These are phyloP conservation scores for Wilhelminamyces savonicus DNA, from an alignment of 805 yeast genomes.

Conservation along the genomic window DNA sequence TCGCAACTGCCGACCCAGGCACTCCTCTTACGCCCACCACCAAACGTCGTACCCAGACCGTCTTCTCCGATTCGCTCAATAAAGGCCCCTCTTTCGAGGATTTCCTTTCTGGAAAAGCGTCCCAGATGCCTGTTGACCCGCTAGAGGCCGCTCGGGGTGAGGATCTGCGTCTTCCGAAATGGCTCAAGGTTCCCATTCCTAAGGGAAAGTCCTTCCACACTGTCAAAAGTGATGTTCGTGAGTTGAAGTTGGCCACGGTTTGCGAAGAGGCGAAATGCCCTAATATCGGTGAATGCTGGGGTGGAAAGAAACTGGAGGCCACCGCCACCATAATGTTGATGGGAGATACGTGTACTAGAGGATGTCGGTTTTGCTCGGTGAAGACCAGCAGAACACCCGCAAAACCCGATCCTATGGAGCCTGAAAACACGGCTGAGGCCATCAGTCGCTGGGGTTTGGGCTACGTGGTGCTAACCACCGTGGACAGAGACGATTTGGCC, in stretches of 20 bases:
- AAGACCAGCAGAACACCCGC: conserved; percentile 86
- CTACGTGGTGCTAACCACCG: conserved; percentile 94
- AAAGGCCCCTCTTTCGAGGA: conserved; percentile 93
- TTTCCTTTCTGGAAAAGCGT: conserved; percentile 77
- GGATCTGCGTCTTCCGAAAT: conserved; percentile 71
- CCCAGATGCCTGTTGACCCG: conserved; percentile 64
- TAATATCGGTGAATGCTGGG: conserved; percentile 99
- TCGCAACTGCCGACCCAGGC: no score
- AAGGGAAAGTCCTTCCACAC: conserved; percentile 80
- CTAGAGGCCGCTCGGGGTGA: conserved; percentile 66
- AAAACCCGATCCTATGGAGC: conserved; percentile 91
- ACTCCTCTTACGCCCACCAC: no score
- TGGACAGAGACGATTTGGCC: conserved; percentile 87
- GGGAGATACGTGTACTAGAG: conserved; percentile 99
- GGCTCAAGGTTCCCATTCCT: conserved; percentile 97
- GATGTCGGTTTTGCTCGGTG: conserved; percentile 97
- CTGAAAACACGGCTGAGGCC: conserved; percentile 97
- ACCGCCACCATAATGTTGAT: conserved; percentile 96
- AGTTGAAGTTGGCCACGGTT: conserved; percentile 85
- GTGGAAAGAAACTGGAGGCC: conserved; percentile 89
- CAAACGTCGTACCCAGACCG: no score
- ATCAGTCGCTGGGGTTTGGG: conserved; percentile 97
- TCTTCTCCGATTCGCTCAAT: conserved; percentile 63
- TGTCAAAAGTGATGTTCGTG: conserved; percentile 80
- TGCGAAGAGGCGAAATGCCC: conserved; percentile 99